phyloP scores from a whole-genome alignment of 768 basidiomycete genomes.

The Phaeotremella fagi region DNA sequence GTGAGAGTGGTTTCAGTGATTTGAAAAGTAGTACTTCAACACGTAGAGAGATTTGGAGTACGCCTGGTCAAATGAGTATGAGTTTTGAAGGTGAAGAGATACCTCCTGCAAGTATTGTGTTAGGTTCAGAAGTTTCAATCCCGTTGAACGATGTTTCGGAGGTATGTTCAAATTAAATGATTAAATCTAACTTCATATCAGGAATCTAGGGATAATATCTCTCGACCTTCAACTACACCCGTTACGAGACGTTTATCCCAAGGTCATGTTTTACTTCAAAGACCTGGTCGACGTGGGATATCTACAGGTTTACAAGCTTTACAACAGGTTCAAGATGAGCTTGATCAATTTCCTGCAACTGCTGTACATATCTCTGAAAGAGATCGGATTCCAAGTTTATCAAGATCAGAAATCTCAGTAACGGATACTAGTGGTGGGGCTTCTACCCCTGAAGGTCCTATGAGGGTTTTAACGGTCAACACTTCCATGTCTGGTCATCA shows the following conservation, averaged over 20 bases:
- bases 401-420: slow-evolving; percentile 29
- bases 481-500: neutral
- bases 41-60: slow-evolving; percentile 32
- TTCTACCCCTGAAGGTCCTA: slow-evolving; percentile 37
- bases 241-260: slow-evolving; percentile 23
- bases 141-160: slow-evolving; percentile 23
- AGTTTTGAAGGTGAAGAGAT: slow-evolving; percentile 41
- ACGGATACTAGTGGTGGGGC: slow-evolving; percentile 28
- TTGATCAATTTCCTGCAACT: slow-evolving; percentile 1
- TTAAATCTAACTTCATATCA: no score
- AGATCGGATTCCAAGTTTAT: slow-evolving; percentile 37
- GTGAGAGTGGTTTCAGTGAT: neutral
- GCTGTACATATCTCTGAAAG: slow-evolving; percentile 10
- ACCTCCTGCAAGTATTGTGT: neutral
- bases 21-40: slow-evolving; percentile 13
- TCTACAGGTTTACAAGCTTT: slow-evolving; percentile 5
- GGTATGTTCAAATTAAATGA: no score
- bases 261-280: slow-evolving; percentile 19
- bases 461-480: neutral
- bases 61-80: slow-evolving; percentile 35
- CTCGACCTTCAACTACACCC: slow-evolving; percentile 22
- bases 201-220: no score
- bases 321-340: neutral
- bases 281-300: slow-evolving; percentile 17
- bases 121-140: slow-evolving; percentile 21